These are phyloP conservation scores for Rhizopogon parksii DNA, from an alignment of 1,284 basidiomycete genomes.

Conservation along the genomic window DNA sequence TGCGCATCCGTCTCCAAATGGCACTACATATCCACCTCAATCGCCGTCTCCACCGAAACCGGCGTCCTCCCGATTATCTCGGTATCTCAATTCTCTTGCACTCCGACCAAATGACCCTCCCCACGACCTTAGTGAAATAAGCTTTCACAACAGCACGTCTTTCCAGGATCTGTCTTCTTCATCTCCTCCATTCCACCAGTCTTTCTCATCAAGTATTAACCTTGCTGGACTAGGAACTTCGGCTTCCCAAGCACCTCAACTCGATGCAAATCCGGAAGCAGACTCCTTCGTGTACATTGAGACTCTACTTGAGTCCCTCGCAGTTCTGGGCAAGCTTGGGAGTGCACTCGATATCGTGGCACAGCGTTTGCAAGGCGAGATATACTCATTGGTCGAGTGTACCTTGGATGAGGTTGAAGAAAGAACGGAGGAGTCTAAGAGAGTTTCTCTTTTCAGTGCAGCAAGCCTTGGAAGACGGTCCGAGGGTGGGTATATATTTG, in stretches of 20 bases:
- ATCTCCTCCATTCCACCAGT: conserved; percentile 23
- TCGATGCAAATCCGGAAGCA: conserved; percentile 69
- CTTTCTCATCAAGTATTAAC: conserved; percentile 21
- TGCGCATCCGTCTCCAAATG: conserved; percentile 22
- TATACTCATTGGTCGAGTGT: conserved; percentile 79
- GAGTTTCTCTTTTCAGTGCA: conserved; percentile 39
- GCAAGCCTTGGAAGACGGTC: conserved; percentile 23
- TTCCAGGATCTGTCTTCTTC: conserved; percentile 22
- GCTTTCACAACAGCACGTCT: conserved; percentile 28
- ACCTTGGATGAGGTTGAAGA: conserved; percentile 92
- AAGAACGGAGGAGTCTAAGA: conserved; percentile 66
- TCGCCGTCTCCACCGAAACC: conserved; percentile 22
- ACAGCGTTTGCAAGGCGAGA: conserved; percentile 81
- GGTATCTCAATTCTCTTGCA: conserved; percentile 67
- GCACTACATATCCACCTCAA: conserved; percentile 28
- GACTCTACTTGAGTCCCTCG: conserved; percentile 86
- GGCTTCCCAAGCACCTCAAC: conserved; percentile 13
- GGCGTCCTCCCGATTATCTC: conserved; percentile 43
- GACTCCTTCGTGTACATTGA: conserved; percentile 96
- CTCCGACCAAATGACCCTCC: conserved; percentile 78
- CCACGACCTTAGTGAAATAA: conserved; percentile 59
- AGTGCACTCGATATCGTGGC: conserved; percentile 78
- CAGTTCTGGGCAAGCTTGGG: conserved; percentile 85
- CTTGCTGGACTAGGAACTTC: conserved; percentile 16
- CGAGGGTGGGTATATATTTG: conserved; percentile 50